Conservation (phyloP, 2,329 filamentous ascomycete species). For the Fusarium cicatricum region DNA sequence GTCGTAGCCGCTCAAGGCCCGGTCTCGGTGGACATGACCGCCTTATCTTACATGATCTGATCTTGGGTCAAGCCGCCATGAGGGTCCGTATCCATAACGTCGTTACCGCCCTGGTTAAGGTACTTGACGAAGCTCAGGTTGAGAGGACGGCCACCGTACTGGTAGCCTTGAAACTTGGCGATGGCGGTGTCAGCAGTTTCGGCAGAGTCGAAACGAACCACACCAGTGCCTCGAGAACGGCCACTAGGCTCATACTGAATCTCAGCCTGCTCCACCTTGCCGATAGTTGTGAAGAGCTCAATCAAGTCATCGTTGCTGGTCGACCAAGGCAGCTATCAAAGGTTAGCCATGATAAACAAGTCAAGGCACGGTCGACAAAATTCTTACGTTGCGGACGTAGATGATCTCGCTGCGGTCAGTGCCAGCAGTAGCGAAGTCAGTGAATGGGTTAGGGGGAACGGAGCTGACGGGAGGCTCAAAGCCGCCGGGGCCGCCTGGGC, state of each 20-base stretch:
- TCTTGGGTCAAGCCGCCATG: slow-evolving; percentile 87
- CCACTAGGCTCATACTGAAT: slow-evolving; percentile 98
- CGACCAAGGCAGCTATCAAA: slow-evolving; percentile 87
- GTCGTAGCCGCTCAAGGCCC: slow-evolving; percentile 9
- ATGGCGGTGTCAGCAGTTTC: slow-evolving; percentile 94
- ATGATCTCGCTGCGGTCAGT: slow-evolving; percentile 85
- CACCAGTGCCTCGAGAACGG: slow-evolving; percentile 91
- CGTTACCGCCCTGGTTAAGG: slow-evolving; percentile 71
- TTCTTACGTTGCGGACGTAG: slow-evolving; percentile 94
- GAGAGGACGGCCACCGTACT: slow-evolving; percentile 94
- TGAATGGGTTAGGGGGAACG: slow-evolving; percentile 85
- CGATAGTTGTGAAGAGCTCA: slow-evolving; percentile 96
- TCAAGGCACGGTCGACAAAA: background rate
- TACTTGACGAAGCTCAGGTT: slow-evolving; percentile 96
- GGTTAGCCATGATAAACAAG: slow-evolving; percentile 27
- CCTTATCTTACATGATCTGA: slow-evolving; percentile 82
- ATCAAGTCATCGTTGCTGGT: slow-evolving; percentile 98
- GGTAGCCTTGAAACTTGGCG: slow-evolving; percentile 96
- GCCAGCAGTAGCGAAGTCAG: slow-evolving; percentile 87
- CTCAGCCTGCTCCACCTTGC: slow-evolving; percentile 97
- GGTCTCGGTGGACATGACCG: slow-evolving; percentile 21
- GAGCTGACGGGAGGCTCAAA: slow-evolving; percentile 60
- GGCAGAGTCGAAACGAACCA: slow-evolving; percentile 88
- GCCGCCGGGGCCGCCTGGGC: slow-evolving; percentile 44
- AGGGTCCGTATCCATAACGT: slow-evolving; percentile 85